Evolutionary conservation across 129 eudicot species (phyloP), one percentile per base, ranked within the genome.

Genomic region (Ambrosia artemisiifolia): DNA sequence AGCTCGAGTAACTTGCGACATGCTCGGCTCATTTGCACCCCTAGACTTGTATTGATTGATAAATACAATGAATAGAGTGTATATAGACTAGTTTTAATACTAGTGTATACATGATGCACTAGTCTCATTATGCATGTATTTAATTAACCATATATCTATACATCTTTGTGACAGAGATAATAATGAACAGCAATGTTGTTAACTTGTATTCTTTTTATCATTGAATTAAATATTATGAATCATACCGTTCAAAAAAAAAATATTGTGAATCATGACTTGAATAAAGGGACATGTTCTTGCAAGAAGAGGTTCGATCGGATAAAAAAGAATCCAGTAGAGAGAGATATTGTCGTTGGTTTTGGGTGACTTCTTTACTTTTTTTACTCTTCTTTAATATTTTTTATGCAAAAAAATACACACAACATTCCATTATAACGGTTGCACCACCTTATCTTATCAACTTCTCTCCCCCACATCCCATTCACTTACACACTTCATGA

Each of bases 231-330:
- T 55, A 54, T 19, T 18, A 30, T 19, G 64, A 64, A 77, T 59
- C 43, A 82, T 38, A n/a, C n/a, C n/a, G n/a, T n/a, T n/a, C n/a
- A n/a, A n/a, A n/a, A n/a, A n/a, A n/a, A n/a, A 55, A 55, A 55
- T 55, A 54, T 19, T 18, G 13, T 19, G 64, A 64, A 77, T 59
- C 43, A 82, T 38, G 78, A 78, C 78, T 81, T 78, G 82, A 83
- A 85, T 78, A 88, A 88, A 83, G 90, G 19, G 62, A 73, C 88
- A 85, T 85, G 95, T 81, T 88, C 86, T 85, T 85, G 88, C 85
- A 81, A 78, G 87, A 88, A 81, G 91, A 83, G 79, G 91, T 88
- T 81, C 91, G 91, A 81, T 83, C 67, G 82, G 88, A 88, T 88
- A 88, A 83, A 82, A 82, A 83, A 81, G 91, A 81, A 85, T 78